A percentile compares a stretch with the other conserved stretches of the same genome.
These are phyloP conservation scores for Leonotis leonurus DNA, from an alignment of 257 asterid species.

Conservation along the genomic window DNA sequence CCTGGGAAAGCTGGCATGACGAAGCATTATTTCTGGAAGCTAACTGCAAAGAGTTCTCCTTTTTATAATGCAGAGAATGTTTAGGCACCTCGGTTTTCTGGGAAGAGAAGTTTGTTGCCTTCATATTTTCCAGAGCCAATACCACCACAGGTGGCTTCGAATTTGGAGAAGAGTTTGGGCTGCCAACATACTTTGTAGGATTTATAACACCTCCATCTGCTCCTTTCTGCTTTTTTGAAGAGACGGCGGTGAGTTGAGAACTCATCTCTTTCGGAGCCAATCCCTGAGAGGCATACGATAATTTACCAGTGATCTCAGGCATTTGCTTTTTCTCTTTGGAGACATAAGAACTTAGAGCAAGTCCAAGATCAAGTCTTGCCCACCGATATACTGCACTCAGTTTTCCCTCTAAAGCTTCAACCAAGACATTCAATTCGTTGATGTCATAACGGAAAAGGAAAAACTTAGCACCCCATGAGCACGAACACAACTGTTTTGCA, in stretches of 20 bases:
- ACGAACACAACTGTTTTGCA: constrained; percentile 85
- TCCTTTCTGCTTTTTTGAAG: constrained; percentile 40
- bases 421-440: constrained; percentile 70
- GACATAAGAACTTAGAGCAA: constrained; percentile 75
- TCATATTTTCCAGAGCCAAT: constrained; percentile 42
- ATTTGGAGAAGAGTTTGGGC: constrained; percentile 27
- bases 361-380: constrained; percentile 95
- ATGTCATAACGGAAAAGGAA: constrained; percentile 87
- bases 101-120: constrained; percentile 23
- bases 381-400: constrained; percentile 91
- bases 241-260: constrained; percentile 18
- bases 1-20: no score
- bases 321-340: constrained; percentile 50
- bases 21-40: constrained; percentile 26
- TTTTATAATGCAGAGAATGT: constrained; percentile 20
- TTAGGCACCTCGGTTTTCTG: constrained; percentile 33
- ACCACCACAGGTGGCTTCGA: constrained; percentile 43
- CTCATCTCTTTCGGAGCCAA: constrained; percentile 29
- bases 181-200: constrained; percentile 18
- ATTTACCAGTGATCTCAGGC: constrained; percentile 36
- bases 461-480: constrained; percentile 94
- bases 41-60: constrained; percentile 21
- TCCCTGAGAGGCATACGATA: constrained; percentile 33
- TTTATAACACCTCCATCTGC: constrained; percentile 24
- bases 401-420: constrained; percentile 97